Evolutionary conservation across 139 green algal genomes (phyloP).

Genomic region (Chlorella vulgaris): DNA sequence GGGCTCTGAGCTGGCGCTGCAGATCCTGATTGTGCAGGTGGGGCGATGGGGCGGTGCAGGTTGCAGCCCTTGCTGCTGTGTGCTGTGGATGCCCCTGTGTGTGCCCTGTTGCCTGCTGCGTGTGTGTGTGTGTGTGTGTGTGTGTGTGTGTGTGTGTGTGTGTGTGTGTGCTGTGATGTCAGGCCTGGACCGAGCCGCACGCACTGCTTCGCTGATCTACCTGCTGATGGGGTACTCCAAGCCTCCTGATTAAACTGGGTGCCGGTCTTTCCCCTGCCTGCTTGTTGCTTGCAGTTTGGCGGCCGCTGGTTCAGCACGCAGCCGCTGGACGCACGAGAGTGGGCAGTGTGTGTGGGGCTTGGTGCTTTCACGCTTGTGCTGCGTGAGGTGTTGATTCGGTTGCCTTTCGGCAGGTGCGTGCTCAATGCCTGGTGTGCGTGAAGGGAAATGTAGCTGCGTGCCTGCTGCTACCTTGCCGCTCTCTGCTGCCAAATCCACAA

Average conservation of each 20-base stretch:
- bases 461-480: not conserved
- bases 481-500: not conserved
- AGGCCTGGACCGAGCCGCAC: too few species aligned
- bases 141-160: too few species aligned
- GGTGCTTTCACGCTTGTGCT: conserved; percentile 62
- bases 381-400: conserved; percentile 45
- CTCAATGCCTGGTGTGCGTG: not conserved
- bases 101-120: too few species aligned
- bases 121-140: too few species aligned
- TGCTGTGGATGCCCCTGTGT: too few species aligned
- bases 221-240: too few species aligned
- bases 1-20: conserved; percentile 50
- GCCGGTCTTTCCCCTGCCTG: not conserved
- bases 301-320: conserved; percentile 75
- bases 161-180: too few species aligned
- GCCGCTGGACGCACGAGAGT: conserved; percentile 65
- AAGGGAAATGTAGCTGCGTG: too few species aligned
- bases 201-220: too few species aligned
- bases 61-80: too few species aligned
- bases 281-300: conserved; percentile 66
- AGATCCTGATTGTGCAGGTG: conserved; percentile 45
- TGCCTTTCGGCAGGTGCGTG: conserved; percentile 32
- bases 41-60: too few species aligned
- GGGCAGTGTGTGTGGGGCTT: conserved; percentile 73
- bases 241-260: too few species aligned